A percentile compares a stretch with the other conserved stretches of the same genome.
Conservation (phyloP, 1,284 basidiomycete genomes). For the Leccinum huronense region DNA sequence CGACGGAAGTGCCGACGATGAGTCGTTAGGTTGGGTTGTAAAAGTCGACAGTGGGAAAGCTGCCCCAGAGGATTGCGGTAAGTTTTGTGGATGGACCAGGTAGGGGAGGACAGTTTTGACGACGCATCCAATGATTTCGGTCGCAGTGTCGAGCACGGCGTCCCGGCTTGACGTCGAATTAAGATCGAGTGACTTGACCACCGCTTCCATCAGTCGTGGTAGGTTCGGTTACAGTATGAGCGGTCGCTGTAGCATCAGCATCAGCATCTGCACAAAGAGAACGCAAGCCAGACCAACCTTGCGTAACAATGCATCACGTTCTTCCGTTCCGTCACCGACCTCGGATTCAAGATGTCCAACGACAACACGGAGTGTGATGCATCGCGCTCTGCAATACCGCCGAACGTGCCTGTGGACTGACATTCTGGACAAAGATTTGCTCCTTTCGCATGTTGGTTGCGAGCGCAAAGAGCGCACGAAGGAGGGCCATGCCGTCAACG, state of each 20-base stretch:
- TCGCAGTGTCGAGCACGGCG: conserved; percentile 86
- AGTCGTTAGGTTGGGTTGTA: conserved; percentile 83
- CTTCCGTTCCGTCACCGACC: conserved; percentile 76
- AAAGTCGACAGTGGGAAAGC: conserved; percentile 92
- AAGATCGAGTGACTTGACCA: conserved; percentile 96
- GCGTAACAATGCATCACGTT: conserved; percentile 92
- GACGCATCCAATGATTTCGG: conserved; percentile 88
- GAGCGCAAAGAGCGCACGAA: conserved; percentile 82
- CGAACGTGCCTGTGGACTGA: conserved; percentile 66
- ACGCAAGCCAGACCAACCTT: conserved; percentile 52
- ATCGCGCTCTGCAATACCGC: conserved; percentile 86
- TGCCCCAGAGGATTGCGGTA: conserved; percentile 32
- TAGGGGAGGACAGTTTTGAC: conserved; percentile 57
- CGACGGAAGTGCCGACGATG: conserved; percentile 90
- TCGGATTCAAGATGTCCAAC: conserved; percentile 85
- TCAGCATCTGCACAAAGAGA: not conserved
- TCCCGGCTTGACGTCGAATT: conserved; percentile 82
- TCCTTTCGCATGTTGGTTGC: conserved; percentile 76
- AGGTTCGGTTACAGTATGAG: conserved; percentile 84
- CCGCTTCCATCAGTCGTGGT: conserved; percentile 88
- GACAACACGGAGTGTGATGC: conserved; percentile 84
- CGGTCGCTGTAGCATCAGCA: conserved; percentile 59
- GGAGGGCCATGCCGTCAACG: conserved; percentile 86
- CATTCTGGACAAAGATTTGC: conserved; percentile 58
- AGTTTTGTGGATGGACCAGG: not conserved